Evolutionary conservation across 2,329 filamentous ascomycete species (phyloP), one percentile per base, ranked within the genome.

Genomic region (Tolypocladium nubicola): DNA sequence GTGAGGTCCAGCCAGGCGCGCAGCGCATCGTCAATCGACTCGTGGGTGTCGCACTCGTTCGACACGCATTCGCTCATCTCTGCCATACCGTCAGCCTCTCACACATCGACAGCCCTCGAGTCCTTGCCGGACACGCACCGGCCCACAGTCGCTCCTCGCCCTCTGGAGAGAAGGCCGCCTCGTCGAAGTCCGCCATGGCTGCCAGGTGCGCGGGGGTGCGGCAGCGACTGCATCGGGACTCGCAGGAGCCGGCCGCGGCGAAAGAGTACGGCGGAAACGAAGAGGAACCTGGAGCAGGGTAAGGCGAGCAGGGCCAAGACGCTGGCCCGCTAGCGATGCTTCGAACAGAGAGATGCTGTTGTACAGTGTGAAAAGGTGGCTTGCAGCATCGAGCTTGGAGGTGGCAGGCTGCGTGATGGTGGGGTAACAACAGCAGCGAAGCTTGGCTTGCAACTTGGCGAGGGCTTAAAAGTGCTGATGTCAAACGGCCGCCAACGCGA

Each of bases 141-240:
- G 86, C 80, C 93, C 91, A 97, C 76, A 96, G 91, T 74, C 92
- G 86, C 72, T 90, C 83, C 75, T 90, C 89, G 72, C 84, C 86
- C 73, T 92, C 87, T 72, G 89, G 80, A 68, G 79, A 80, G 72
- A 83, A 81, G 66, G 80, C 81, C 68, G 82, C 59, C 58, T 67
- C 68, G 59, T 91, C 87, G 74, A 84, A 82, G 76, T 88, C 76
- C 66, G 76, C 75, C 79, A 82, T 82, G 67, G 65, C 77, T 67
- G 64, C 66, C 64, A 62, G 63, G 66, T 61, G 58, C 58, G 58
- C 61, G 61, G 55, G 61, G 61, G 57, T 58, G 58, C 63, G 61
- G 62, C 66, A 58, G 62, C 64, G 66, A 67, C 70, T 59, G 68
- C 72, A 74, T 74, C 66, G 67, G 67, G 69, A 13, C 43, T 56